phyloP scores from a whole-genome alignment of 2,329 filamentous ascomycete genomes.

The Stagonosporopsis vannaccii region DNA sequence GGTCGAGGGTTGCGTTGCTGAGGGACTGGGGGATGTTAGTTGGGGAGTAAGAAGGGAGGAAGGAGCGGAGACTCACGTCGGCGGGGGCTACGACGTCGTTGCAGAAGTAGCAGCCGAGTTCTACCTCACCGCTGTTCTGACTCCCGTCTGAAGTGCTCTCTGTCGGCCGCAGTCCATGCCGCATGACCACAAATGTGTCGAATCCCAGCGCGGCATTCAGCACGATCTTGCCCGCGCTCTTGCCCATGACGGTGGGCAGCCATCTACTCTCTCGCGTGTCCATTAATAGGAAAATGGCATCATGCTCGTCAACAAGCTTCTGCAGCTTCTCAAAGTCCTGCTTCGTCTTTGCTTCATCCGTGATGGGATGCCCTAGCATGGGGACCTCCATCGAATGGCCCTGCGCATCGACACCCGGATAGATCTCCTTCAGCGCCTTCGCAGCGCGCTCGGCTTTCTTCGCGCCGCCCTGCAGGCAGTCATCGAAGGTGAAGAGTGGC shows the following conservation, averaged over 20 bases:
- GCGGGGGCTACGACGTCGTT: constrained; percentile 95
- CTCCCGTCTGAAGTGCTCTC: constrained; percentile 30
- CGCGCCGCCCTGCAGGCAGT: constrained; percentile 84
- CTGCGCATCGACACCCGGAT: constrained; percentile 83
- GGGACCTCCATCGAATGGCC: constrained; percentile 87
- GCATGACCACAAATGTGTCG: constrained; percentile 96
- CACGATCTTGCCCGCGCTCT: constrained; percentile 90
- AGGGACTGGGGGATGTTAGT: constrained; percentile 68
- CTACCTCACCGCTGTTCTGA: constrained; percentile 56
- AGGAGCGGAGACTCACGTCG: constrained; percentile 69
- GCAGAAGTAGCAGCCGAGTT: constrained; percentile 96
- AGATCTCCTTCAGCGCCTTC: constrained; percentile 81
- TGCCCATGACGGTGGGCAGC: constrained; percentile 96
- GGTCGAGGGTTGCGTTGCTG: constrained; percentile 93
- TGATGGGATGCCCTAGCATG: constrained; percentile 92
- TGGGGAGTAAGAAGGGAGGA: neutral
- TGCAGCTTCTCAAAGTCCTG: constrained; percentile 78
- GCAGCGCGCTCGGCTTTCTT: constrained; percentile 85
- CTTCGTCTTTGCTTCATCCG: constrained; percentile 72
- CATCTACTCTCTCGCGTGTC: constrained; percentile 93
- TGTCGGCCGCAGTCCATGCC: constrained; percentile 74
- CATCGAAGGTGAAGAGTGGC: constrained; percentile 87
- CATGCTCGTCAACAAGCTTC: constrained; percentile 80
- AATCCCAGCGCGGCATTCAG: constrained; percentile 97
- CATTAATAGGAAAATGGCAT: constrained; percentile 96